Conservation (phyloP, 805 yeast genomes). For the Myxozyma neotropica region DNA sequence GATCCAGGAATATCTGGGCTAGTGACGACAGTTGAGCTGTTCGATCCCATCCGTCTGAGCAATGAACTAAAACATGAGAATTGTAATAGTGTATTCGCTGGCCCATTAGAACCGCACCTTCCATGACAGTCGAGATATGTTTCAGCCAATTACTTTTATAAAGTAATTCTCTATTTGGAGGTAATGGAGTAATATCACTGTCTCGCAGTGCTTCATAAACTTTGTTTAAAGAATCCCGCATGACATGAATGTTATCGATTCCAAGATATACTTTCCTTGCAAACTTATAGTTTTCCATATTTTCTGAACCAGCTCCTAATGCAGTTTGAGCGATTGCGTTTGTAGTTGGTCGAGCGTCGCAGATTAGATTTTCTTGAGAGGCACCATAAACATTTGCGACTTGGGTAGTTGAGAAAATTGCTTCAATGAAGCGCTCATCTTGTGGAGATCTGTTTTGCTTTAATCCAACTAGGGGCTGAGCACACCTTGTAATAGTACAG, state of each 20-base stretch:
- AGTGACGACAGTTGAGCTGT: slow-evolving; percentile 87
- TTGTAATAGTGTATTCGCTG: slow-evolving; percentile 81
- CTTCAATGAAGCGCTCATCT: slow-evolving; percentile 80
- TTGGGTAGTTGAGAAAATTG: slow-evolving; percentile 67
- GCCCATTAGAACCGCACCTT: slow-evolving; percentile 74
- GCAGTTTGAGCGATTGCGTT: slow-evolving; percentile 97
- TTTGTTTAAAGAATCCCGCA: slow-evolving; percentile 78
- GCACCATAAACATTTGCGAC: slow-evolving; percentile 41
- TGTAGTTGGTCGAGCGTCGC: slow-evolving; percentile 89
- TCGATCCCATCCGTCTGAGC: slow-evolving; percentile 99
- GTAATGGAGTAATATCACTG: slow-evolving; percentile 60
- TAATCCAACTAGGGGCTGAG: slow-evolving; percentile 91
- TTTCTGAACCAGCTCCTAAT: slow-evolving; percentile 96
- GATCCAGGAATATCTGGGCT: slow-evolving; percentile 85
- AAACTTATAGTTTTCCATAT: slow-evolving; percentile 78
- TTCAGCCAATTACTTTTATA: slow-evolving; percentile 78
- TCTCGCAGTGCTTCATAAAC: slow-evolving; percentile 66
- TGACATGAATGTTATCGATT: slow-evolving; percentile 92
- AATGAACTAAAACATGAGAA: slow-evolving; percentile 83
- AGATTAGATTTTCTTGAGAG: slow-evolving; percentile 63
- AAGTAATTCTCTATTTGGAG: slow-evolving; percentile 59
- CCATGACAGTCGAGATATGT: slow-evolving; percentile 65
- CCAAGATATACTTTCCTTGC: slow-evolving; percentile 78
- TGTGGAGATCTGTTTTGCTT: slow-evolving; percentile 86
- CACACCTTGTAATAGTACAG: slow-evolving; percentile 78